These are phyloP conservation scores for Fusarium sp. DNA, from an alignment of 2,329 filamentous ascomycete species.

Conservation along the genomic window DNA sequence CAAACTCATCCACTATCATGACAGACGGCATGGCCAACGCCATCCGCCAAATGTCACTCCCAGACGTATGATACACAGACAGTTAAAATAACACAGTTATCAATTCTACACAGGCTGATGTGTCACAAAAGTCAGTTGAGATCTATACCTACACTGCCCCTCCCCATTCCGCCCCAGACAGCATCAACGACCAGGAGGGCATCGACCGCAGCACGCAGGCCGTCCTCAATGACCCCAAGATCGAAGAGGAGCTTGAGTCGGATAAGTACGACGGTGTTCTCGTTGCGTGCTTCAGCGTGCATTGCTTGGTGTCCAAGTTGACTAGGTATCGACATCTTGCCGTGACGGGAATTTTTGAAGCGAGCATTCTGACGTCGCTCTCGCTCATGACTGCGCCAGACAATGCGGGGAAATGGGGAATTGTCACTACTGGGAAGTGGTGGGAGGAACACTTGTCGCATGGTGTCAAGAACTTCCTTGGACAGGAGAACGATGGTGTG, in stretches of 20 bases:
- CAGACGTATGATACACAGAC: conserved; percentile 34
- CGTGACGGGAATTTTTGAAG: conserved; percentile 82
- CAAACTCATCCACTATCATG: conserved; percentile 80
- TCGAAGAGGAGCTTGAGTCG: conserved; percentile 47
- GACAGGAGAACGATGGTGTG: conserved; percentile 49
- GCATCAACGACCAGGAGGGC: conserved; percentile 81
- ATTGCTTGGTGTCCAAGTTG: conserved; percentile 76
- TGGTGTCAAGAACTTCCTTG: conserved; percentile 73
- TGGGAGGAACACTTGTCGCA: conserved; percentile 79
- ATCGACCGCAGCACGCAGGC: conserved; percentile 69
- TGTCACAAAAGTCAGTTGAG: conserved; percentile 52
- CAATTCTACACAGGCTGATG: conserved; percentile 25
- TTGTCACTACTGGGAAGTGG: conserved; percentile 85
- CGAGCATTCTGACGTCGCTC: conserved; percentile 73
- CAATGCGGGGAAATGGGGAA: conserved; percentile 72
- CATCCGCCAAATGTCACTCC: conserved; percentile 53
- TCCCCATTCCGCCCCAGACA: conserved; percentile 68
- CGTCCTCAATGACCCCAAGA: conserved; percentile 65
- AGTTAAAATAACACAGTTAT: not conserved
- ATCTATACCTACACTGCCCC: conserved; percentile 72
- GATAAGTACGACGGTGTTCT: conserved; percentile 76
- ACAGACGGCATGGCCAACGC: conserved; percentile 69
- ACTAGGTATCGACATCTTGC: conserved; percentile 45
- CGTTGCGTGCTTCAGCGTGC: conserved; percentile 88
- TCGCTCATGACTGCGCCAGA: conserved; percentile 52